A percentile compares a stretch with the other conserved stretches of the same genome.
Evolutionary conservation across 2,329 filamentous ascomycete genomes (phyloP).

Genomic region (Plectosphaerella sp.): DNA sequence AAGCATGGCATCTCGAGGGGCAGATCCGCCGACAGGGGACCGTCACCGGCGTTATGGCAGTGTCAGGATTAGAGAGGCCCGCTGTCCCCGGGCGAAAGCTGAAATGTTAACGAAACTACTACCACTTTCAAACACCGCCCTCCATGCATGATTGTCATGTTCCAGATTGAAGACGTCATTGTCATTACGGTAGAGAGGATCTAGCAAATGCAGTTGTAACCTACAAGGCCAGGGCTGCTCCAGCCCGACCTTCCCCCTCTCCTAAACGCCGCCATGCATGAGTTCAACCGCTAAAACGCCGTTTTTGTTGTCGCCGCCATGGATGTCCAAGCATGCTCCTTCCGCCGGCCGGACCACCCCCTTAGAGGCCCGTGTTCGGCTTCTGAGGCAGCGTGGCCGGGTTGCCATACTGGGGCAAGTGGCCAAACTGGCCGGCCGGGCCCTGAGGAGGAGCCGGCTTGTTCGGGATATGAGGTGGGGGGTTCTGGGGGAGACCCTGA

Average conservation of each 20-base stretch:
- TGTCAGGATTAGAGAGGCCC: slow-evolving; percentile 13
- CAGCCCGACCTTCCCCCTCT: slow-evolving; percentile 8
- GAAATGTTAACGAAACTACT: slow-evolving; percentile 2
- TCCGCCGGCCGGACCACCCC: background rate
- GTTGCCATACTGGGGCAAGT: slow-evolving; percentile 55
- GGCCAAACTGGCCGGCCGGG: slow-evolving; percentile 40
- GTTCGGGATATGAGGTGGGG: slow-evolving; percentile 36
- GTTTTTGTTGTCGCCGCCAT: background rate
- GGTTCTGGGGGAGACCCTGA: slow-evolving; percentile 39
- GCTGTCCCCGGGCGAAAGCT: background rate
- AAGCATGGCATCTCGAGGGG: slow-evolving; percentile 13
- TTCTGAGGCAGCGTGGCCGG: slow-evolving; percentile 57
- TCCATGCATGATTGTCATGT: slow-evolving; percentile 6
- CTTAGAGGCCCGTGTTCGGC: slow-evolving; percentile 44
- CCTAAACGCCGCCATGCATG: slow-evolving; percentile 7
- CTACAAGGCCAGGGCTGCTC: slow-evolving; percentile 10
- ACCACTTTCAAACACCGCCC: background rate
- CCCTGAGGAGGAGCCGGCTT: slow-evolving; percentile 40
- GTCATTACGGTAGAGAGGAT: background rate
- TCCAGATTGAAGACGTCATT: background rate
- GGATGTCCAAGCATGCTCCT: background rate
- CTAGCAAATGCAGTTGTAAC: slow-evolving; percentile 10
- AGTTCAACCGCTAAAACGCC: background rate
- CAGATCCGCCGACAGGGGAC: slow-evolving; percentile 9
- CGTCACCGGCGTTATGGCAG: slow-evolving; percentile 15